Evolutionary conservation across 345 rosid species (phyloP), one percentile per base, ranked within the genome.

Genomic region (Pelargonium nanum): DNA sequence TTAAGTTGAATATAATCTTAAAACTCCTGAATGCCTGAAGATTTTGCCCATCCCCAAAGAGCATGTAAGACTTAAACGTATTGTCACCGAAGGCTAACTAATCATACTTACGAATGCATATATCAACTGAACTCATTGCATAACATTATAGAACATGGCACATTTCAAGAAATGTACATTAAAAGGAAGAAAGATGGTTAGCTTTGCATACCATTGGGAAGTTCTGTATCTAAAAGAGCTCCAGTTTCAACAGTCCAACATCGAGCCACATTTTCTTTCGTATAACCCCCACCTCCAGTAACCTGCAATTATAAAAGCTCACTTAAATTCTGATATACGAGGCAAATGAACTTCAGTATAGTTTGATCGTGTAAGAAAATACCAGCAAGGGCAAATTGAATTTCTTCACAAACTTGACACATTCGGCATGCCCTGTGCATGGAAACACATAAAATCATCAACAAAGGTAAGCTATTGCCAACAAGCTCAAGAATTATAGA

Each of bases 211-310:
- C 97, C 92, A 69, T 89, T 86, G 45, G 97, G 87, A 70, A 93
- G 90, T 68, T 89, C 96, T 19, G 96, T 77, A 65, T 90, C 99
- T 63, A 93, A 71, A 54, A 93, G 90, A 63, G 83, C 90, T 62
- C 95, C 95, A 4, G 99, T 93, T 74, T 93, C 99, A 66, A 93
- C 83, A 4, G 96, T 81, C 97, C 99, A 93, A 74, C 99, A 93
- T 58, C 97, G 81, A 70, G 99, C 99, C 40, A 93, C 99, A 72
- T 93, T 93, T 80, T 89, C 96, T 66, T 93, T 93, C 24, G 97
- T 93, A 66, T 93, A 93, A 65, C 99, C 97, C 56, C 97, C 99
- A 66, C 99, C 97, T 66, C 99, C 99, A 15, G 99, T 89, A 65
- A 93, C 99, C 99, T 93, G 77, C 53, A 59, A 64, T 26, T 52